A percentile compares a stretch with the other conserved stretches of the same genome.
phyloP scores from a whole-genome alignment of 306 rosid genomes.

The Vigna unguiculata region DNA sequence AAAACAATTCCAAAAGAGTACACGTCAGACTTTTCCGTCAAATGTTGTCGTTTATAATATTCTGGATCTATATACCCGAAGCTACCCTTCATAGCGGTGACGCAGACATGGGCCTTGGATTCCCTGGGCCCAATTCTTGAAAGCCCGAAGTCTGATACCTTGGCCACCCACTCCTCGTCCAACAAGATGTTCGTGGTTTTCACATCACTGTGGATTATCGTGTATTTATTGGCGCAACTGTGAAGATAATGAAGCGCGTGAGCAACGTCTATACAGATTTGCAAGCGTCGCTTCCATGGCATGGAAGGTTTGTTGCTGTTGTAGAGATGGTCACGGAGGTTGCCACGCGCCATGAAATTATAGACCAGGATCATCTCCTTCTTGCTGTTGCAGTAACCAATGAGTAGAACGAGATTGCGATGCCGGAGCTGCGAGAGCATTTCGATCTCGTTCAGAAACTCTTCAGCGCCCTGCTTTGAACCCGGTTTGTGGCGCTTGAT shows the following conservation, averaged over 20 bases:
- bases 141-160: slow-evolving; percentile 68
- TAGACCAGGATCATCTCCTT: slow-evolving; percentile 58
- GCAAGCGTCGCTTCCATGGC: slow-evolving; percentile 55
- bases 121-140: slow-evolving; percentile 49
- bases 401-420: slow-evolving; percentile 49
- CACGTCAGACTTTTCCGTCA: slow-evolving; percentile 70
- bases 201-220: slow-evolving; percentile 68
- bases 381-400: slow-evolving; percentile 47
- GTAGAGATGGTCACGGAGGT: slow-evolving; percentile 60
- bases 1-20: slow-evolving; percentile 69
- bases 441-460: slow-evolving; percentile 54
- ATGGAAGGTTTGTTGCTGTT: slow-evolving; percentile 37
- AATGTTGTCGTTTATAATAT: slow-evolving; percentile 46
- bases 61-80: slow-evolving; percentile 43
- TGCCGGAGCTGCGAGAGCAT: slow-evolving; percentile 57
- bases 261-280: slow-evolving; percentile 56
- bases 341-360: slow-evolving; percentile 59
- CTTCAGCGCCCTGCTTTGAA: slow-evolving; percentile 51
- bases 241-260: slow-evolving; percentile 63
- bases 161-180: slow-evolving; percentile 55
- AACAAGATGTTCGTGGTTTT: slow-evolving; percentile 61
- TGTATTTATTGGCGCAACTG: slow-evolving; percentile 29
- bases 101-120: slow-evolving; percentile 41
- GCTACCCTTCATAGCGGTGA: slow-evolving; percentile 52
- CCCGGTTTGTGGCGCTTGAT: slow-evolving; percentile 57